A percentile compares a stretch with the other conserved stretches of the same genome.
Evolutionary conservation across 139 green algal genomes (phyloP).

Genomic region (Yamagishiella unicocca): DNA sequence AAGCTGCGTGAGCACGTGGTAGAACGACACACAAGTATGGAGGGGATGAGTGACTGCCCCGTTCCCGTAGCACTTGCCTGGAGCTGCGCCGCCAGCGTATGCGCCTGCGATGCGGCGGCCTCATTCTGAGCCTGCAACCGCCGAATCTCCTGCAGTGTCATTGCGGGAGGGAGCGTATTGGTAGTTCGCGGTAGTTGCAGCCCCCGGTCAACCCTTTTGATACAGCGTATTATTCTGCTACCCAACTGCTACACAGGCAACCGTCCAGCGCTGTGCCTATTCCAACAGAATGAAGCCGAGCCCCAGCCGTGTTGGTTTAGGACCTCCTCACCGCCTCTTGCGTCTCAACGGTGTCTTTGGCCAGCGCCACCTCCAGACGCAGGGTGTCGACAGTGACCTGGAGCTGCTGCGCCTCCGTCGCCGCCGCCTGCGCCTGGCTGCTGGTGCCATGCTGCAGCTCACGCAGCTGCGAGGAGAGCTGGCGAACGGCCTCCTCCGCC

Average conservation of each 20-base stretch:
- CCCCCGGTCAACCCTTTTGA: too few relatives aligned
- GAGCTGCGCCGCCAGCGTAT: background rate
- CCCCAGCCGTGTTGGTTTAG: too few relatives aligned
- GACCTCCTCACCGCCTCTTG: constrained; percentile 17
- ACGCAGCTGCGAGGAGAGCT: constrained; percentile 12
- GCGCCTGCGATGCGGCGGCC: background rate
- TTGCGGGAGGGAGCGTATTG: background rate
- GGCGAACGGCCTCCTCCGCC: constrained; percentile 20
- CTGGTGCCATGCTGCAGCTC: constrained; percentile 28
- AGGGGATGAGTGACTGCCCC: too few relatives aligned
- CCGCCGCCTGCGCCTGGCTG: background rate
- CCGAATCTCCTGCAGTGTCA: constrained; percentile 4
- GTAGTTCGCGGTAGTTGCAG: too few relatives aligned
- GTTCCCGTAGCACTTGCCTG: background rate
- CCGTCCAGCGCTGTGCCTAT: background rate
- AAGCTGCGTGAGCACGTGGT: too few relatives aligned
- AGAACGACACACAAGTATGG: too few relatives aligned
- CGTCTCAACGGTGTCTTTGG: background rate
- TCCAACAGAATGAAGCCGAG: too few relatives aligned
- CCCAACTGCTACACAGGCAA: background rate
- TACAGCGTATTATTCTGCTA: background rate
- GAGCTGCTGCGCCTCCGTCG: background rate
- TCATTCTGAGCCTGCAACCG: constrained; percentile 40
- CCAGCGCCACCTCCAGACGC: background rate
- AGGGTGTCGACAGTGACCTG: background rate